Percentiles rank a stretch among this genome's conserved stretches.
These are phyloP conservation scores for Penicillium nucicola DNA, from an alignment of 495 filamentous ascomycete genomes.

Conservation along the genomic window DNA sequence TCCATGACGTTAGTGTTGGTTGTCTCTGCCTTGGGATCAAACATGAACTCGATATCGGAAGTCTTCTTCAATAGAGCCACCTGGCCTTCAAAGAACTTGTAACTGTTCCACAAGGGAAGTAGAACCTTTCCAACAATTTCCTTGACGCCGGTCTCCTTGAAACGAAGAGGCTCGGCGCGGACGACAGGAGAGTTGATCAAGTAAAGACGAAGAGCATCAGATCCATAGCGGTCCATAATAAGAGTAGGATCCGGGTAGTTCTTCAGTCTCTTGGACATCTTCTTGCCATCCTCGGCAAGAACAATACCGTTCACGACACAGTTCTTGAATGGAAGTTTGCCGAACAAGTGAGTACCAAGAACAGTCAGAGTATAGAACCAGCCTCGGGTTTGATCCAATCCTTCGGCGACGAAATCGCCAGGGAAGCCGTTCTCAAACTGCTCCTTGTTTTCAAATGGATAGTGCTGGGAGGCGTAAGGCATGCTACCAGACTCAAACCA, in stretches of 20 bases:
- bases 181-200: conserved; percentile 98
- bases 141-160: conserved; percentile 92
- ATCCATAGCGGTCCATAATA: conserved; percentile 86
- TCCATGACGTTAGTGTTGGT: conserved; percentile 94
- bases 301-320: conserved; percentile 98
- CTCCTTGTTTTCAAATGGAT: conserved; percentile 90
- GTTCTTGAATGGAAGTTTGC: conserved; percentile 88
- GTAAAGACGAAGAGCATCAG: conserved; percentile 91
- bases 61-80: conserved; percentile 90
- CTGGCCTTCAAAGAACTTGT: conserved; percentile 97
- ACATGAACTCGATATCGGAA: conserved; percentile 71
- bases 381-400: conserved; percentile 88
- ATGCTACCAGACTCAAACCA: conserved; percentile 96
- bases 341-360: conserved; percentile 87
- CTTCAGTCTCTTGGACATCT: conserved; percentile 98
- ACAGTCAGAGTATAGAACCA: conserved; percentile 97
- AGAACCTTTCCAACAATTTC: conserved; percentile 94
- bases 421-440: conserved; percentile 82
- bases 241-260: conserved; percentile 91
- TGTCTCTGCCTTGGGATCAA: conserved; percentile 68
- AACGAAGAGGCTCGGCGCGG: conserved; percentile 83
- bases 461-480: conserved; percentile 92
- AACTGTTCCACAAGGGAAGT: conserved; percentile 94
- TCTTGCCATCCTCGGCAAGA: conserved; percentile 93
- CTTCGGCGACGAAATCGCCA: conserved; percentile 96